Base-by-base conservation (phyloP, 257 asterid species). In the Nicotiana sylvestris region DNA sequence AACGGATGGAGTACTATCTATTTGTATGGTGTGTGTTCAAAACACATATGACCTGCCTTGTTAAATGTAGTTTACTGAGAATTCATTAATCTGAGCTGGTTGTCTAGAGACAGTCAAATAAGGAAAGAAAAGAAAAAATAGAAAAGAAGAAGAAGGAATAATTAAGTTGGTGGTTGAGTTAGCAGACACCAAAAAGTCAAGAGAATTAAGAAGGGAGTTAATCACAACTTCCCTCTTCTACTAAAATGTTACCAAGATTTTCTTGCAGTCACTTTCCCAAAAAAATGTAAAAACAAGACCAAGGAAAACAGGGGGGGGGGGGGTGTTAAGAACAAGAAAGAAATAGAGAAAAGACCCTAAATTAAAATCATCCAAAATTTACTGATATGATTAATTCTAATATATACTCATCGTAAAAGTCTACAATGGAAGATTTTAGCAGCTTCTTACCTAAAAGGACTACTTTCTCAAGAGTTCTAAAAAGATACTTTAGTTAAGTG, bases 141-240 rank as follows among this genome's bases (percentile, higher is more conserved):
- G 39, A 58, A 53, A 18, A 57, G 32, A 83, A 60, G 46, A 39
- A 77, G 81, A 21, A 51, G 67, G 33, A 83, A 51, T 15, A 27
- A 15, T 18, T 1, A 60, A 72, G 81, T 77, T 5, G 85, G 83
- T 81, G 74, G 88, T 81, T 83, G 83, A 77, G 79, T 49, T 51
- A 84, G 74, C 86, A 60, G 39, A 72, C 64, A 83, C 76, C 66
- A 32, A 79, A 82, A 53, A 62, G 78, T 79, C 82, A 69, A 86
- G 64, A 70, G 66, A 25, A 43, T 43, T 43, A 43, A 81, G 66
- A 83, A 51, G 27, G 69, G 21, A 17, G 83, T 82, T 76, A 76
- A 56, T 53, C 65, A 30, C 76, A 33, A 43, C 72, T 49, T 32
- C 25, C n/a, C 27, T 30, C n/a, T 66, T 37, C 13, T 58, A 49